phyloP scores from a whole-genome alignment of 2,329 filamentous ascomycete species.

The Helotiales sp. region DNA sequence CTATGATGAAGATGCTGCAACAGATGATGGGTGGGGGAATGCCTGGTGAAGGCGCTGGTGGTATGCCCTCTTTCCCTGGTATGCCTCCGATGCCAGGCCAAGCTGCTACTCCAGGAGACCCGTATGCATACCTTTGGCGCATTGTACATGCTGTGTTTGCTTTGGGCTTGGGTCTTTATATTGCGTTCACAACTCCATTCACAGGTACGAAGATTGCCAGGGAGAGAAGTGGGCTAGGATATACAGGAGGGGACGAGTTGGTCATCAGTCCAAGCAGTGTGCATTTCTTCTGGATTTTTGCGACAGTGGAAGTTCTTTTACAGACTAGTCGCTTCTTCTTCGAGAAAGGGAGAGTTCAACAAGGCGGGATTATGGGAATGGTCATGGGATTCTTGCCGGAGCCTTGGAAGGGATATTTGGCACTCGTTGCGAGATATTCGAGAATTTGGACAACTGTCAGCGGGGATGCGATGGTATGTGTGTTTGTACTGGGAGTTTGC shows the following conservation, averaged over 20 bases:
- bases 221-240: conserved; percentile 45
- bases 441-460: conserved; percentile 75
- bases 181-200: conserved; percentile 71
- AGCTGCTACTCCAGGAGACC: conserved; percentile 45
- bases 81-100: conserved; percentile 49
- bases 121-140: conserved; percentile 66
- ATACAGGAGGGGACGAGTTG: conserved; percentile 39
- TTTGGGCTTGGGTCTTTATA: conserved; percentile 71
- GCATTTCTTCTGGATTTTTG: conserved; percentile 79
- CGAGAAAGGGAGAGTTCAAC: conserved; percentile 62
- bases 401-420: conserved; percentile 65
- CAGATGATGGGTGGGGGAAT: conserved; percentile 68
- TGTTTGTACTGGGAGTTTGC: conserved; percentile 69
- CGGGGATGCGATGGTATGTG: conserved; percentile 73
- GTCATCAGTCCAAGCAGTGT: conserved; percentile 47
- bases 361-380: conserved; percentile 66
- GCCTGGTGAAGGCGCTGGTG: conserved; percentile 41
- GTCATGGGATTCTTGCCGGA: conserved; percentile 69
- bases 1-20: conserved; percentile 76
- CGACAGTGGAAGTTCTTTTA: conserved; percentile 74
- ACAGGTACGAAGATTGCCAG: conserved; percentile 68
- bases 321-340: conserved; percentile 74
- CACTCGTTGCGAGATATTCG: conserved; percentile 66
- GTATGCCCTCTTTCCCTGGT: conserved; percentile 45
- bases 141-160: conserved; percentile 76